phyloP scores from a whole-genome alignment of 345 rosid species.

The Melastoma malabathricum region DNA sequence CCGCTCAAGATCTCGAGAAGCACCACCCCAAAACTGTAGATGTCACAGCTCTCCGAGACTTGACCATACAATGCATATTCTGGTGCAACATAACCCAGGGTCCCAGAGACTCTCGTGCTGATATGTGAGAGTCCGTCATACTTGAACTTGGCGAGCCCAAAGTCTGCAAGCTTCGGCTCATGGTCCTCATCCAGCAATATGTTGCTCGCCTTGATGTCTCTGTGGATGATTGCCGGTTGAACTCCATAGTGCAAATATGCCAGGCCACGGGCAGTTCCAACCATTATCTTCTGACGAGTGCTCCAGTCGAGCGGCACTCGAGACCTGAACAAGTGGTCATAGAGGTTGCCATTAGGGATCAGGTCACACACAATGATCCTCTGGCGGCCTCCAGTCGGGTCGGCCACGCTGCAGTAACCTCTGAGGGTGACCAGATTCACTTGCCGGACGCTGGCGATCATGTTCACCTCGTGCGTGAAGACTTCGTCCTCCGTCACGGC shows the following conservation, averaged over 20 bases:
- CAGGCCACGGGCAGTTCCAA: conserved; percentile 74
- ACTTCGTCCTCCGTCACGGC: conserved; percentile 42
- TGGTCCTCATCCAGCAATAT: conserved; percentile 69
- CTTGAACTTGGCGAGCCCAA: conserved; percentile 72
- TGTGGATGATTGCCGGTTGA: conserved; percentile 58
- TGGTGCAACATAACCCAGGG: conserved; percentile 87
- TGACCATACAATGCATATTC: conserved; percentile 82
- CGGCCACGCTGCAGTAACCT: conserved; percentile 71
- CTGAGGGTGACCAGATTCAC: conserved; percentile 68
- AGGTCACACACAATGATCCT: conserved; percentile 80
- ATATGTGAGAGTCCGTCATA: conserved; percentile 65
- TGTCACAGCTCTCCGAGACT: conserved; percentile 65
- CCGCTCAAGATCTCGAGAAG: conserved; percentile 79
- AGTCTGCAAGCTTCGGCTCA: conserved; percentile 70
- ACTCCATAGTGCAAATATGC: conserved; percentile 76
- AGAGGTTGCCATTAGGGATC: conserved; percentile 54
- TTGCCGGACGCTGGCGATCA: conserved; percentile 73
- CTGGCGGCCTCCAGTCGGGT: conserved; percentile 62
- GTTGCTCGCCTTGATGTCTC: conserved; percentile 76
- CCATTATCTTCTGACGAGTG: conserved; percentile 52
- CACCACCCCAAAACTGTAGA: conserved; percentile 75
- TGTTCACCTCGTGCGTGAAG: conserved; percentile 71
- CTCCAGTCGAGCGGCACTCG: conserved; percentile 54
- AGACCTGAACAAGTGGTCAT: conserved; percentile 55
- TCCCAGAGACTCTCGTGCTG: conserved; percentile 83